Conservation (phyloP, 2,329 filamentous ascomycete genomes). For the Trichoderma semiorbis region DNA sequence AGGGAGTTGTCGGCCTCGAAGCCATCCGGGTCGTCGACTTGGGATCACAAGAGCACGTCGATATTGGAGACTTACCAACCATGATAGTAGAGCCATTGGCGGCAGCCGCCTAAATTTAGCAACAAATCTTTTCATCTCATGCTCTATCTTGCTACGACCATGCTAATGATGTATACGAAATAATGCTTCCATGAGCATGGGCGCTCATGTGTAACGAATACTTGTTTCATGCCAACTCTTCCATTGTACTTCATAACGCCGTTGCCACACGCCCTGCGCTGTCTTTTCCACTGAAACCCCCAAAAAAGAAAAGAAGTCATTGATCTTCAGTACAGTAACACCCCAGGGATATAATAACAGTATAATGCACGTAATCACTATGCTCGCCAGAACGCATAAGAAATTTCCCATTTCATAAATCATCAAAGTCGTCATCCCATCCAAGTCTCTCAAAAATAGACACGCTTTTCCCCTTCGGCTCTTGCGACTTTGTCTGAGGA, state of each 20-base stretch:
- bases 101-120: slow-evolving; percentile 20
- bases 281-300: background rate
- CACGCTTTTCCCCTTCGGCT: slow-evolving; percentile 28
- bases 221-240: background rate
- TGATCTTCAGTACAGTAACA: slow-evolving; percentile 15
- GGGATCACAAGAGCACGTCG: slow-evolving; percentile 70
- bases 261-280: background rate
- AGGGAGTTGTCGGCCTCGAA: slow-evolving; percentile 68
- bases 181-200: background rate
- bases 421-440: slow-evolving; percentile 57
- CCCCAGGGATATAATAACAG: slow-evolving; percentile 8
- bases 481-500: slow-evolving; percentile 19
- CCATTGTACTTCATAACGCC: background rate
- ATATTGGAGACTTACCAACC: slow-evolving; percentile 70
- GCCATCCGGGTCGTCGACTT: slow-evolving; percentile 71
- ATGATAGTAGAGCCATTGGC: slow-evolving; percentile 51
- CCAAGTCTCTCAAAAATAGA: slow-evolving; percentile 55
- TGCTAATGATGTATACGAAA: background rate
- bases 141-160: background rate
- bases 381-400: slow-evolving; percentile 12
- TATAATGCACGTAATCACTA: slow-evolving; percentile 12
- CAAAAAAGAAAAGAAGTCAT: background rate
- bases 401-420: slow-evolving; percentile 31
- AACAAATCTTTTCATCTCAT: background rate
- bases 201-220: background rate